Evolutionary conservation across 306 rosid genomes (phyloP).

Genomic region (Canavalia ensiformis): DNA sequence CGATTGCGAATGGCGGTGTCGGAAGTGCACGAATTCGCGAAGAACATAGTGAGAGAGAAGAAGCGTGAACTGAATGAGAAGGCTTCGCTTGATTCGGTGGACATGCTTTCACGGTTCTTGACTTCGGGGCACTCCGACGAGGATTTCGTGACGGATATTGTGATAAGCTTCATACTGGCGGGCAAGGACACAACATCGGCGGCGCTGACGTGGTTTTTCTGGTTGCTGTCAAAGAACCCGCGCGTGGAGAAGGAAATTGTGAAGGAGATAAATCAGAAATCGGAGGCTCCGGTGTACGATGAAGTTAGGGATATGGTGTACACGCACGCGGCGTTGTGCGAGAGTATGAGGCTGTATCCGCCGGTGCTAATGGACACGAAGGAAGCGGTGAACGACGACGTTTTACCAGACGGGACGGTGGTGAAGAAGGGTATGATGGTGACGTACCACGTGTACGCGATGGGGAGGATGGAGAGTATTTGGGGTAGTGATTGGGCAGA

Average conservation of each 20-base stretch:
- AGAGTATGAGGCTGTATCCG: conserved; percentile 86
- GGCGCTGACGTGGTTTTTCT: conserved; percentile 80
- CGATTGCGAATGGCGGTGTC: conserved; percentile 37
- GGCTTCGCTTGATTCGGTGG: conserved; percentile 51
- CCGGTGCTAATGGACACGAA: conserved; percentile 69
- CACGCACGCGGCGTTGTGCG: conserved; percentile 80
- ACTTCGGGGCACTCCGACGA: conserved; percentile 60
- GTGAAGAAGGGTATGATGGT: conserved; percentile 77
- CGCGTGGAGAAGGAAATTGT: conserved; percentile 58
- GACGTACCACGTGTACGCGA: conserved; percentile 64
- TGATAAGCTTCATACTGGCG: conserved; percentile 75
- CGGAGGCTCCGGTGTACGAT: conserved; percentile 46
- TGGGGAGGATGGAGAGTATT: conserved; percentile 70
- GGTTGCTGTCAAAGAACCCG: conserved; percentile 65
- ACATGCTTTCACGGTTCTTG: conserved; percentile 68
- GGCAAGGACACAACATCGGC: conserved; percentile 76
- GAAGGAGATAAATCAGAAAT: conserved; percentile 50
- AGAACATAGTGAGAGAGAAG: conserved; percentile 58
- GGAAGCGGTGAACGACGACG: conserved; percentile 59
- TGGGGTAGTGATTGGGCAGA: conserved; percentile 81
- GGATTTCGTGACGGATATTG: conserved; percentile 65
- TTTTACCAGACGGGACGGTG: conserved; percentile 72
- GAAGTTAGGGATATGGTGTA: conserved; percentile 73
- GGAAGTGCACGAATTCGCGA: conserved; percentile 62
- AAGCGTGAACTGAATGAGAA: conserved; percentile 54